Base-by-base conservation (phyloP, 78 protist genomes). In the Acrasis kona region DNA sequence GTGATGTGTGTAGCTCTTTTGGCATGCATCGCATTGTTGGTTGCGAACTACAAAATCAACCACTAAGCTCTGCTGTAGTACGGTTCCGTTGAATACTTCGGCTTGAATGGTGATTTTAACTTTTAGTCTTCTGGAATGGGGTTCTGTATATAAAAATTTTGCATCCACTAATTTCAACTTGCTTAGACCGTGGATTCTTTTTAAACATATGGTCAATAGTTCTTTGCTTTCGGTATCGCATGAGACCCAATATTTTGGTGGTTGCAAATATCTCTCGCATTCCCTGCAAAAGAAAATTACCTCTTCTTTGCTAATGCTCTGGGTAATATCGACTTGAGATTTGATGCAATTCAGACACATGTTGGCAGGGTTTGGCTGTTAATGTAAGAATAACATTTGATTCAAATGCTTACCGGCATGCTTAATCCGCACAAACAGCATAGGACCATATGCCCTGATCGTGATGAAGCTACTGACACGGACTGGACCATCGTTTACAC, bases 141-240 rank as follows among this genome's bases (percentile, higher is more conserved):
- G 99, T 81, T 98, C 99, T 0, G 99, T 98, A 99, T 99, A 98
- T n/a, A 96, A 41, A 74, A 96, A 98, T 10, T 83, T 76, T 5
- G 99, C 99, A 61, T 98, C 99, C 0, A 93, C 81, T 10, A 98
- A 89, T 9, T 86, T 76, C 28, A 94, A 94, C 35, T 85, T 79
- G 70, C 79, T 78, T 61, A 97, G 74, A n/a, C 99, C 99, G 32
- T 61, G 72, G 29, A 87, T 28, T 29, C 65, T 10, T 58, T 89
- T 89, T 36, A 97, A 72, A 35, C 96, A 91, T 9, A 97, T 3
- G 27, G 92, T 70, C 19, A 98, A 76, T 10, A 98, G 91, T 76
- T 98, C 98, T 34, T 84, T 70, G 0, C 97, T 90, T 78, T 98
- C 99, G 10, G 82, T 74, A 32, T 85, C 91, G 19, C 90, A 77